Conservation (phyloP, 352 stramenopile species). For the Globisporangium carolinianum region DNA sequence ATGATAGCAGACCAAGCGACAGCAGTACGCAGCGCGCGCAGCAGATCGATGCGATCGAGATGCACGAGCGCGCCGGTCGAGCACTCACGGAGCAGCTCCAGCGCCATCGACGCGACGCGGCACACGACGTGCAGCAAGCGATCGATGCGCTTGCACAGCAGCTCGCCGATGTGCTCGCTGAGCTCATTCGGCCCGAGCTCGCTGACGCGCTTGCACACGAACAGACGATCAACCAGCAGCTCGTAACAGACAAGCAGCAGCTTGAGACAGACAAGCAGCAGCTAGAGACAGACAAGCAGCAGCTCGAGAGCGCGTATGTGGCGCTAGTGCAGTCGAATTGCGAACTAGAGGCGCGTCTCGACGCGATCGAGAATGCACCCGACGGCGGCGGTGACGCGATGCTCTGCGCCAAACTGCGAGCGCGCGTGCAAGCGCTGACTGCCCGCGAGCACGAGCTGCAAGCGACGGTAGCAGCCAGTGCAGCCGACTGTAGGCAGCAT, state of each 20-base stretch:
- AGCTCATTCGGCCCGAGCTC: slow-evolving; percentile 29
- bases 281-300: slow-evolving; percentile 30
- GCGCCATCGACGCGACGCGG: slow-evolving; percentile 15
- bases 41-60: slow-evolving; percentile 53
- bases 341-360: slow-evolving; percentile 21
- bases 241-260: slow-evolving; percentile 32
- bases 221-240: slow-evolving; percentile 10
- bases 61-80: slow-evolving; percentile 35
- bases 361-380: slow-evolving; percentile 28
- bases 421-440: slow-evolving; percentile 19
- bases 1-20: too few relatives aligned
- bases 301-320: slow-evolving; percentile 11
- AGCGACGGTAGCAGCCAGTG: slow-evolving; percentile 17
- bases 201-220: slow-evolving; percentile 28
- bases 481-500: slow-evolving; percentile 26
- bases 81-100: slow-evolving; percentile 29
- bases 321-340: slow-evolving; percentile 18
- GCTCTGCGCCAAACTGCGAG: slow-evolving; percentile 46
- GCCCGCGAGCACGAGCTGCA: slow-evolving; percentile 17
- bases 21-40: slow-evolving; percentile 12
- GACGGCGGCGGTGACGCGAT: slow-evolving; percentile 35
- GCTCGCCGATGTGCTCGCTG: slow-evolving; percentile 18
- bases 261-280: slow-evolving; percentile 11
- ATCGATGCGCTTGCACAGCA: slow-evolving; percentile 30
- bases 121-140: slow-evolving; percentile 12